phyloP scores from a whole-genome alignment of 371 early-diverging fungal species.

The Entomophthora muscae region DNA sequence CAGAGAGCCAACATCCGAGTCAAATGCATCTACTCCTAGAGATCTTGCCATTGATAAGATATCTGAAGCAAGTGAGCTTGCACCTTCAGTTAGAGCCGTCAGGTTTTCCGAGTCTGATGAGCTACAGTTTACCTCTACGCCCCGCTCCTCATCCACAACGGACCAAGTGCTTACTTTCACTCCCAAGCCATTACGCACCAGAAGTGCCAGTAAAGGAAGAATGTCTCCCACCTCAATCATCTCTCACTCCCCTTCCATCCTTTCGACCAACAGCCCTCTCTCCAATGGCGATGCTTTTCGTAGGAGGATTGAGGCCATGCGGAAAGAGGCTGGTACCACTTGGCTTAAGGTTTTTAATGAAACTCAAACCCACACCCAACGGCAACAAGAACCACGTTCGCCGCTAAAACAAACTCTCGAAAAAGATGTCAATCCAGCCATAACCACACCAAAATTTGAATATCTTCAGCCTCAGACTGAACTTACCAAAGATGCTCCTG shows the following conservation, averaged over 20 bases:
- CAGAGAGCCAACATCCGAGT: too few relatives aligned
- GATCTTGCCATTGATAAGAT: too few relatives aligned
- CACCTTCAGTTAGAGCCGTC: too few relatives aligned
- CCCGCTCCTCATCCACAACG: background rate
- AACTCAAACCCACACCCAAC: constrained; percentile 15
- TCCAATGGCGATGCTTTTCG: constrained; percentile 19
- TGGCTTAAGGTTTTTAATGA: constrained; percentile 41
- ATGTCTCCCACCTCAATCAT: too few relatives aligned
- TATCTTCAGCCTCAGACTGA: background rate
- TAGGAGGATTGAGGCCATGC: constrained; percentile 34
- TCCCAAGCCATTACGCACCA: too few relatives aligned
- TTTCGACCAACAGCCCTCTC: background rate
- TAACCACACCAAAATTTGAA: background rate
- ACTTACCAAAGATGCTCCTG: background rate
- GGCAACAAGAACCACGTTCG: background rate
- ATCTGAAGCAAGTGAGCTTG: too few relatives aligned
- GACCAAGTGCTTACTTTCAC: too few relatives aligned
- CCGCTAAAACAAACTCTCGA: background rate
- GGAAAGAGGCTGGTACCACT: constrained; percentile 36
- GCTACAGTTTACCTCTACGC: background rate
- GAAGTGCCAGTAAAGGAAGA: too few relatives aligned
- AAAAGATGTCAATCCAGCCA: background rate
- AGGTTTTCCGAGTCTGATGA: background rate
- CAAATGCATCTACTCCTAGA: too few relatives aligned
- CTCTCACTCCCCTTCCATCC: too few relatives aligned